phyloP scores from a whole-genome alignment of 2,329 filamentous ascomycete genomes.

The Plectosphaerella cucumerina region DNA sequence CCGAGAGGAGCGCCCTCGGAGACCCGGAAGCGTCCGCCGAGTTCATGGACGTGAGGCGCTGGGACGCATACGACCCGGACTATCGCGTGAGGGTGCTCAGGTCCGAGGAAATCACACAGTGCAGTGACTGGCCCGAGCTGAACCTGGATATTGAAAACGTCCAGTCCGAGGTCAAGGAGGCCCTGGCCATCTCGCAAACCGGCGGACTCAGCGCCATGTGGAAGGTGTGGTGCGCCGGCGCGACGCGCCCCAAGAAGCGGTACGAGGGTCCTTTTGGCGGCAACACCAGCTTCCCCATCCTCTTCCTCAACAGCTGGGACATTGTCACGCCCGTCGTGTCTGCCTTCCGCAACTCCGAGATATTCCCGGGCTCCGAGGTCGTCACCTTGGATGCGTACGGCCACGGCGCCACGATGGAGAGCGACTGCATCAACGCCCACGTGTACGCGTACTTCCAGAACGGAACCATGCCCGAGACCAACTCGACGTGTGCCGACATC shows the following conservation, averaged over 20 bases:
- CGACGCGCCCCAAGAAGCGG: conserved; percentile 28
- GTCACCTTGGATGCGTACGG: conserved; percentile 46
- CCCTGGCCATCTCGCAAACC: not conserved
- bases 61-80: not conserved
- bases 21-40: not conserved
- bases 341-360: conserved; percentile 33
- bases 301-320: conserved; percentile 40
- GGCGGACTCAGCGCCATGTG: not conserved
- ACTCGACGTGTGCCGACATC: not conserved
- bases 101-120: not conserved
- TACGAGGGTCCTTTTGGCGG: conserved; percentile 20
- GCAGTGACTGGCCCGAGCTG: not conserved
- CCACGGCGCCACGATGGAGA: not conserved
- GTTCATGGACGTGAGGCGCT: not conserved
- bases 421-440: conserved; percentile 7
- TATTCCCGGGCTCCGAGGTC: conserved; percentile 39
- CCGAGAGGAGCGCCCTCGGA: not conserved
- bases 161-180: not conserved
- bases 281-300: conserved; percentile 35
- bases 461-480: conserved; percentile 33
- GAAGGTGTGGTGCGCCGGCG: not conserved
- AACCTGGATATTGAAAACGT: not conserved
- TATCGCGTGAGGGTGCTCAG: not conserved
- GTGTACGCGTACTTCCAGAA: conserved; percentile 39
- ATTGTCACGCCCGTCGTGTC: conserved; percentile 41